Base-by-base conservation (phyloP, 257 asterid species). In the Solanum sejunctum region DNA sequence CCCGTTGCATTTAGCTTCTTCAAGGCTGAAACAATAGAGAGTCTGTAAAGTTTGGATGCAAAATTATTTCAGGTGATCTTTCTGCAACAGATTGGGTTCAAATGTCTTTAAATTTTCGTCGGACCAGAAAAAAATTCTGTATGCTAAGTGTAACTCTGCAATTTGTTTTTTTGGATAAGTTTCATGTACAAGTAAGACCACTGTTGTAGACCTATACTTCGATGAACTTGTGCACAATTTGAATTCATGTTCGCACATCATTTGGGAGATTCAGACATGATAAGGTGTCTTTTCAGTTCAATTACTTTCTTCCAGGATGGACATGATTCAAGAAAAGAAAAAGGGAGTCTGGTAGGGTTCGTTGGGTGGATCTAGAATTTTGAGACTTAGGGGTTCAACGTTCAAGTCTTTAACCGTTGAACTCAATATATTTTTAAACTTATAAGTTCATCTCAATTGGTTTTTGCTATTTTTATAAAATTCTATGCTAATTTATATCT, bases 1-100 rank as follows among this genome's bases (percentile, higher is more conserved):
- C 95, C 18, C 97, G 97, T 85, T 93, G 98, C 93, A 3, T 91
- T 85, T 94, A 92, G 86, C 67, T 56, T 71, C 23, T 83, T 83
- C 86, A 86, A 85, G 84, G 86, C 86, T 73, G 85, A 87, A 85
- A 82, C 86, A 87, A 86, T 36, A 57, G 88, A 84, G 52, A 69
- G 81, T 83, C 83, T 92, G 88, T 91, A 91, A 88, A 87, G 86
- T 89, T 90, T 88, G 87, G 87, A 61, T 84, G 87, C 51, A 82
- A 41, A 82, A 16, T 16, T 41, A 78, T 26, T 51, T 52, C 64
- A 28, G 64, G 83, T 26, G 63, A 58, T 77, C 82, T 77, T 77
- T 77, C 82, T 61, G 81, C 83, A 26, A 56, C 80, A 66, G 72
- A 49, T 18, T 51, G 77, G 84, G 85, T 41, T 84, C 87, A 54